Evolutionary conservation across 768 basidiomycete genomes (phyloP).

Genomic region (Tremella fuciformis): DNA sequence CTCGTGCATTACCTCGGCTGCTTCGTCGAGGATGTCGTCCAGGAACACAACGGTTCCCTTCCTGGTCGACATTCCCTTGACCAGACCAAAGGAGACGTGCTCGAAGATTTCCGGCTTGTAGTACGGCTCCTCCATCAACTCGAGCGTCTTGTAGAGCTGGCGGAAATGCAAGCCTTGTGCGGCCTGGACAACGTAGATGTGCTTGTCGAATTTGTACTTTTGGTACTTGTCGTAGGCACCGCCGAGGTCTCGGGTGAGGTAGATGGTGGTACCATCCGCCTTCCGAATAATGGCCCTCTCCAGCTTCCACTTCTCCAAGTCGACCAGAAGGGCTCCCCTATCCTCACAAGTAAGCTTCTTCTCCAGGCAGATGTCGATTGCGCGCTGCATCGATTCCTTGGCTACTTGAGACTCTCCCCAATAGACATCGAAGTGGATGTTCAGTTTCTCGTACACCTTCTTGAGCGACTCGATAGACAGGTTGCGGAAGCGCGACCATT

Average conservation of each 20-base stretch:
- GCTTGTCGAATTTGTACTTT: conserved; percentile 83
- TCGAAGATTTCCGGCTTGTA: conserved; percentile 63
- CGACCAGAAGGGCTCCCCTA: conserved; percentile 74
- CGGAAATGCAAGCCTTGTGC: conserved; percentile 75
- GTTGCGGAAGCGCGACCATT: conserved; percentile 92
- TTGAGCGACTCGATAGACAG: conserved; percentile 84
- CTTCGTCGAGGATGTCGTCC: conserved; percentile 76
- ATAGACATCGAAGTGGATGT: conserved; percentile 88
- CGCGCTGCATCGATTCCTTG: conserved; percentile 65
- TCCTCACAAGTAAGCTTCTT: conserved; percentile 58
- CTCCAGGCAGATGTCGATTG: conserved; percentile 67
- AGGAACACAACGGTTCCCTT: conserved; percentile 94
- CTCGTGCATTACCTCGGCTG: conserved; percentile 85
- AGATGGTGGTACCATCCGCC: conserved; percentile 90
- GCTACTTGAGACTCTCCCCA: conserved; percentile 72
- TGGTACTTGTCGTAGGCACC: conserved; percentile 89
- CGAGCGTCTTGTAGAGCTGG: conserved; percentile 90
- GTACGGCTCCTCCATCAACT: conserved; percentile 86
- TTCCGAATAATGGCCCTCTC: conserved; percentile 88
- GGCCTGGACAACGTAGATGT: conserved; percentile 84
- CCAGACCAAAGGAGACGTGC: conserved; percentile 74
- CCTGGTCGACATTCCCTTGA: conserved; percentile 82
- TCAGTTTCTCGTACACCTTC: conserved; percentile 80
- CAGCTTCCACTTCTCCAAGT: conserved; percentile 84
- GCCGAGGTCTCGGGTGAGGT: conserved; percentile 91